Conservation (phyloP, 2,329 filamentous ascomycete genomes). For the Penicillium sp. region DNA sequence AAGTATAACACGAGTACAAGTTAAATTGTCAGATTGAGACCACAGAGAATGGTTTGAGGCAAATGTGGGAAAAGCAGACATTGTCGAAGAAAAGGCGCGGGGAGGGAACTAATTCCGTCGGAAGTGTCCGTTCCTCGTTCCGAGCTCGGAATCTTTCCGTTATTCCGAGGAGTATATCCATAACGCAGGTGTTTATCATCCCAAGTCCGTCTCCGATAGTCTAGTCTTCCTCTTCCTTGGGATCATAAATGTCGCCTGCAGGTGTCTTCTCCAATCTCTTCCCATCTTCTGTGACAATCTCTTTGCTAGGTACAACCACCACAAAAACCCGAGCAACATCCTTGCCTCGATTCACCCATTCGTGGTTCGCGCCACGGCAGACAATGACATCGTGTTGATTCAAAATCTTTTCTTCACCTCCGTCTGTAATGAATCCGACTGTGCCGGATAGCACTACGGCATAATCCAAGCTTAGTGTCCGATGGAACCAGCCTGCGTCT, state of each 20-base stretch:
- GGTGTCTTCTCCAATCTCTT: conserved; percentile 35
- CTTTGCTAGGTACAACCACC: conserved; percentile 42
- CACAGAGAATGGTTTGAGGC: not conserved
- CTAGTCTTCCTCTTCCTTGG: conserved; percentile 16
- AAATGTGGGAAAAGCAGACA: not conserved
- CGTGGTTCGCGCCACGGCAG: conserved; percentile 43
- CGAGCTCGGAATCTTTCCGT: conserved; percentile 3
- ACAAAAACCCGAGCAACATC: conserved; percentile 40
- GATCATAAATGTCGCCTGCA: conserved; percentile 19
- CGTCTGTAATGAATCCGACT: conserved; percentile 26
- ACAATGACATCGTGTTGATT: conserved; percentile 30
- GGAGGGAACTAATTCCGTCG: conserved; percentile 6
- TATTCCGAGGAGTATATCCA: not conserved
- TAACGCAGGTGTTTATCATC: not conserved
- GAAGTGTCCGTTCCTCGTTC: not conserved
- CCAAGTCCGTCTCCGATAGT: not conserved
- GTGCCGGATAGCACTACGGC: conserved; percentile 26
- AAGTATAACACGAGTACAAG: not conserved
- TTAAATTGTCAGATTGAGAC: not conserved
- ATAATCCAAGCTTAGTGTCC: conserved; percentile 31
- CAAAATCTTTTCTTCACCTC: conserved; percentile 25
- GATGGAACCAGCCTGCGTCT: conserved; percentile 23
- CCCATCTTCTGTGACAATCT: conserved; percentile 39
- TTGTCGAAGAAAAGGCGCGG: conserved; percentile 2
- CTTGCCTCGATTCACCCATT: conserved; percentile 43